These are phyloP conservation scores for Iberis amara DNA, from an alignment of 441 rosid species.

Conservation along the genomic window DNA sequence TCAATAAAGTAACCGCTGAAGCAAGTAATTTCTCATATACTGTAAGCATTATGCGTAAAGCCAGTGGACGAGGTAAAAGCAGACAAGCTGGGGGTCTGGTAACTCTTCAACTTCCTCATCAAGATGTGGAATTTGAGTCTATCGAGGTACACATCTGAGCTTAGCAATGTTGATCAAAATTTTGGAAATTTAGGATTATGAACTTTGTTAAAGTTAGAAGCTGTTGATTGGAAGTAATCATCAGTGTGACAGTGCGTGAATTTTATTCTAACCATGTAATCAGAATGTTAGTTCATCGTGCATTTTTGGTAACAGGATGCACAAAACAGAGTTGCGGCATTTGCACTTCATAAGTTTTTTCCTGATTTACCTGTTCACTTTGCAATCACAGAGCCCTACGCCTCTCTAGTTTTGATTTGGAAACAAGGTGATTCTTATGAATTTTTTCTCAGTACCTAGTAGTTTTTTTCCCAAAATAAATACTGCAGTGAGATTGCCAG, in stretches of 20 bases:
- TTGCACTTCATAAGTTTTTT: conserved; percentile 71
- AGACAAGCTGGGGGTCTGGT: conserved; percentile 84
- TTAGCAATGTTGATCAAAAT: conserved; percentile 14
- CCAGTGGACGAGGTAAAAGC: conserved; percentile 86
- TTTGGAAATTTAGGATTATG: conserved; percentile 15
- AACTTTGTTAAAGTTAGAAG: conserved; percentile 2
- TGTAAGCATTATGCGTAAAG: conserved; percentile 80
- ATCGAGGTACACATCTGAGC: conserved; percentile 52
- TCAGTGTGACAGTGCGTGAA: background rate
- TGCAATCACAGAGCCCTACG: conserved; percentile 66
- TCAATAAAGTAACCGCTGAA: conserved; percentile 52
- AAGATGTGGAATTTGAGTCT: conserved; percentile 48
- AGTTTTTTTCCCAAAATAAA: background rate
- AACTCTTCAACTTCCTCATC: conserved; percentile 70
- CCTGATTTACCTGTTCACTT: conserved; percentile 73
- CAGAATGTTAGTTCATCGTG: conserved; percentile 16
- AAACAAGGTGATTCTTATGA: conserved; percentile 52
- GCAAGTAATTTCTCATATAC: conserved; percentile 48
- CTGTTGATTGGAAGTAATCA: conserved; percentile 11
- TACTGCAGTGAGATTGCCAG: conserved; percentile 6
- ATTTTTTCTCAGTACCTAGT: conserved; percentile 18
- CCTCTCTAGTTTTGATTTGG: conserved; percentile 66
- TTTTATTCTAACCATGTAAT: conserved; percentile 9
- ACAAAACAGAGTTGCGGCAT: conserved; percentile 82
- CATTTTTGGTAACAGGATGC: conserved; percentile 56